Evolutionary conservation across 2,329 filamentous ascomycete species (phyloP), one percentile per base, ranked within the genome.

Genomic region (Chaetomiaceae sp.): DNA sequence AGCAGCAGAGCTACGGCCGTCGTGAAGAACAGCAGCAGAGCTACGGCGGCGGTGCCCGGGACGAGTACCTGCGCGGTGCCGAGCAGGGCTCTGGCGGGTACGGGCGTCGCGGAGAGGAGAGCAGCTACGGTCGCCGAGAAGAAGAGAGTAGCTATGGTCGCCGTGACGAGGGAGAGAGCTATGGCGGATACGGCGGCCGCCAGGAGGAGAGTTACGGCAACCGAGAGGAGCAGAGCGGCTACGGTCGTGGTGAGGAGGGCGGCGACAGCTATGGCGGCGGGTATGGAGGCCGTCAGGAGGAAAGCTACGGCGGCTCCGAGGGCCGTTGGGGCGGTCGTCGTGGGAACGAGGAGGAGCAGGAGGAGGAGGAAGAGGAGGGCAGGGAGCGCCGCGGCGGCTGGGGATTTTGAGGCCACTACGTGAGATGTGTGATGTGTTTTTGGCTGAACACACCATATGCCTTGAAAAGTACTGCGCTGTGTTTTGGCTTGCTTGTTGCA

Each of bases 221-320:
- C 26, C 52, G 58, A 6, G 50, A 57, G 11, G 50, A 62, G 10
- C 53, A 59, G 10, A 48, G 34, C 3, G 14, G 52, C 9, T 52
- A 56, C 10, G 56, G 59, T 15, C 56, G 58, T 11, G 47, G 58
- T 22, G 49, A 58, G 20, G 53, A 51, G 14, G 49, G 48, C 14
- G 38, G 44, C 32, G 42, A 45, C 14, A 45, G 47, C 26, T 14
- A 34, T 6, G 24, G 42, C 18, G 26, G 39, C 11, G 36, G 42
- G n/a, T 33, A 26, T 37, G 47, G 26, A 2, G 30, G 37, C 20
- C 40, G 37, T 12, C 44, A 55, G 11, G 49, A 48, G 19, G 43
- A 49, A 6, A 17, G 18, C 10, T 22, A 42, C 6, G 37, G 26
- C 24, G 54, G 3, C 29, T 32, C 29, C 29, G 53, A 42, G 20